Evolutionary conservation across 116 monocot species (phyloP), one percentile per base, ranked within the genome.

Genomic region (Trichopus zeylanicus): DNA sequence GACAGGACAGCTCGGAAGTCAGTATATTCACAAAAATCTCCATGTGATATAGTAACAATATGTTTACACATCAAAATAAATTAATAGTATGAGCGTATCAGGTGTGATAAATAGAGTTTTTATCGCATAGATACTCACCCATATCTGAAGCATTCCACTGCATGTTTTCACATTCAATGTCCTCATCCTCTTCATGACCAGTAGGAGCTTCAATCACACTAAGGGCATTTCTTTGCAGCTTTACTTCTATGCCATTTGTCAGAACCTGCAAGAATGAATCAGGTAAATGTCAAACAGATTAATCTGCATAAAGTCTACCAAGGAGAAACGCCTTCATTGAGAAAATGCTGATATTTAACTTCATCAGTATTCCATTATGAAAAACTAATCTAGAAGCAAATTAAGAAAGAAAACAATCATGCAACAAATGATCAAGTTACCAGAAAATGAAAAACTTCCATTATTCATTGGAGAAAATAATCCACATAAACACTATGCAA

Each of bases 231-330:
- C 93, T 82, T 74, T 93, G 93, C 61, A 93, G 71, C 47, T 93
- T 93, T 38, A 93, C 93, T 58, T 93, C 88, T 61, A 88, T 93
- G 37, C 93, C 93, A 80, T 93, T 93, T 18, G 93, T 93, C 25
- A 93, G 51, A 65, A 93, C 88, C 93, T 93, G 66, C 37, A 66
- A 49, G 49, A n/a, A 49, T 4, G 23, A 49, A 49, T 49, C 49
- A 22, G 49, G 42, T 42, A 42, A 42, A 13, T 42, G 42, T 15
- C n/a, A n/a, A 42, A 42, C 13, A 3, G 12, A 13, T 42, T 13
- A 42, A 42, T 13, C 8, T 37, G 37, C 37, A 37, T 37, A 15
- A 37, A 37, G 8, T 37, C 5, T 15, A 37, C 15, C 37, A 37
- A 15, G 37, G 15, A 11, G 15, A 37, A 6, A 2, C 15, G 2